A percentile compares a stretch with the other conserved stretches of the same genome.
phyloP scores from a whole-genome alignment of 768 basidiomycete genomes.

The Podaxis carcinomalis region DNA sequence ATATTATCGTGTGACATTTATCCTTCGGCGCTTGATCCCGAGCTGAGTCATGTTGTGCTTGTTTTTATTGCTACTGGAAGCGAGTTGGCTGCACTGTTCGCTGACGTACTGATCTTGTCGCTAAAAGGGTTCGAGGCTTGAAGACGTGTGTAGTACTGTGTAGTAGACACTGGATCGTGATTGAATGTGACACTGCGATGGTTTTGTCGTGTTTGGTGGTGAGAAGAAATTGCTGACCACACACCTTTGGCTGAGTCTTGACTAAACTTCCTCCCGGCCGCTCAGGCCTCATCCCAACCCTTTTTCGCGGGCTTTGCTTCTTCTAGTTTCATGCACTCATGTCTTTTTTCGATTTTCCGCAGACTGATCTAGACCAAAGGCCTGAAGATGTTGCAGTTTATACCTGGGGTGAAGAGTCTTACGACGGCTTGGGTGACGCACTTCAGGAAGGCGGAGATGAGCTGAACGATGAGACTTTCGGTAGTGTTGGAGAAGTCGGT shows the following conservation, averaged over 20 bases:
- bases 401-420: conserved; percentile 88
- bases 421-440: conserved; percentile 85
- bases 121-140: too few species aligned
- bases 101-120: too few species aligned
- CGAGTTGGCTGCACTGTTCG: too few species aligned
- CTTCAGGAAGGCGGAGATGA: conserved; percentile 90
- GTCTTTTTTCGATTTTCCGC: conserved; percentile 83
- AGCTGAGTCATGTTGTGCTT: too few species aligned
- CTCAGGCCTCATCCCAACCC: neutral
- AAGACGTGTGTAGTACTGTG: neutral
- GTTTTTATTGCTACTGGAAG: too few species aligned
- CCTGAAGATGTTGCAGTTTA: conserved; percentile 86
- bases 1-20: too few species aligned
- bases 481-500: conserved; percentile 68
- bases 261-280: conserved; percentile 1
- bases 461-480: conserved; percentile 97
- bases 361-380: conserved; percentile 54
- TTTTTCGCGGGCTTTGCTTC: neutral
- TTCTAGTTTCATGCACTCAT: conserved; percentile 37
- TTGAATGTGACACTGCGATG: neutral
- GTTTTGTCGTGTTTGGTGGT: conserved; percentile 12
- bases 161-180: too few species aligned
- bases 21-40: too few species aligned
- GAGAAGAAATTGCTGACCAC: conserved; percentile 4
- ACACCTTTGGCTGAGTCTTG: neutral